Conservation (phyloP, 2,329 filamentous ascomycete genomes). For the Phyllosticta paracitricarpa region DNA sequence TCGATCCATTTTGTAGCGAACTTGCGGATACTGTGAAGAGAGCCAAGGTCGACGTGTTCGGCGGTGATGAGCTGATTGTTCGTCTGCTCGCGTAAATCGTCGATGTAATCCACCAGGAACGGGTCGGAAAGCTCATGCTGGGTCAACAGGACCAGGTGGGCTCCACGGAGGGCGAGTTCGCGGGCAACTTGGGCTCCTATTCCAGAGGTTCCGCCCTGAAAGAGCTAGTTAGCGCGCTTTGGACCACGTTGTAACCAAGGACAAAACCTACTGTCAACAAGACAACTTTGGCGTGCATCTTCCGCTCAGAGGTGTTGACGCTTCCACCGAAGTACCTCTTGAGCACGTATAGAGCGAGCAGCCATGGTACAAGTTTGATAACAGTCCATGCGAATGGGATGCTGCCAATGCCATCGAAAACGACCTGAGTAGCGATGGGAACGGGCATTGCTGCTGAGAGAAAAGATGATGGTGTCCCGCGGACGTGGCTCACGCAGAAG, state of each 20-base stretch:
- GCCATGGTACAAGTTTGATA: slow-evolving; percentile 42
- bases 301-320: slow-evolving; percentile 62
- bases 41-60: slow-evolving; percentile 83
- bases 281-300: slow-evolving; percentile 88
- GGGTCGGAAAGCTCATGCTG: slow-evolving; percentile 71
- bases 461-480: background rate
- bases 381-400: slow-evolving; percentile 45
- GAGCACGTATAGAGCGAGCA: slow-evolving; percentile 44
- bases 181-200: slow-evolving; percentile 71
- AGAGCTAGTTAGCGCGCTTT: slow-evolving; percentile 13
- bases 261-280: slow-evolving; percentile 63
- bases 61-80: slow-evolving; percentile 86
- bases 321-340: slow-evolving; percentile 75
- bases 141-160: slow-evolving; percentile 84
- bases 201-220: slow-evolving; percentile 76
- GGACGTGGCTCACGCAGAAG: background rate
- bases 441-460: slow-evolving; percentile 46
- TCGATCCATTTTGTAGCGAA: slow-evolving; percentile 99
- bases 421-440: slow-evolving; percentile 45
- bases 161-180: slow-evolving; percentile 69
- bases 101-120: slow-evolving; percentile 85
- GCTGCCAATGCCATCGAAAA: slow-evolving; percentile 44
- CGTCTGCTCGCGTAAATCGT: slow-evolving; percentile 68
- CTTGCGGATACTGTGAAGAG: slow-evolving; percentile 77
- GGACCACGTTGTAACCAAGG: background rate